A percentile compares a stretch with the other conserved stretches of the same genome.
Evolutionary conservation across 208 protist species (phyloP).

Genomic region (Strigomonas culicis): DNA sequence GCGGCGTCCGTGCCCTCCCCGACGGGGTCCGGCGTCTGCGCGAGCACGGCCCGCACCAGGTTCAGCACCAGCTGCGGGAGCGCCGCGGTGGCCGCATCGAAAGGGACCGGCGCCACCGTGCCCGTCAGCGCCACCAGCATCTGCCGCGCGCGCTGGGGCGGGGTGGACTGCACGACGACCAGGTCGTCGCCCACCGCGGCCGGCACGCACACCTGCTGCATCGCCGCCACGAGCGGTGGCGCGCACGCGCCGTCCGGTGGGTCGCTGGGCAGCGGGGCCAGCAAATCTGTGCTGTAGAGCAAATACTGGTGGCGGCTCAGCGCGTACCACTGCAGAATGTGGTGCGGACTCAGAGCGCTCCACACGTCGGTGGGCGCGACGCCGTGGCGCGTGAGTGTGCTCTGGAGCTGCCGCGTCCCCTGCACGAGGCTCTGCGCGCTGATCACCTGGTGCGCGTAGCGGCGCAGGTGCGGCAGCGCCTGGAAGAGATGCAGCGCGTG

Average conservation of each 20-base stretch:
- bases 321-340: not conserved
- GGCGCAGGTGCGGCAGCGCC: too few species aligned
- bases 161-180: constrained; percentile 51
- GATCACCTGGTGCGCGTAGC: not conserved
- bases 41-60: constrained; percentile 75
- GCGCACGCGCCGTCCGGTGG: not conserved
- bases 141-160: constrained; percentile 20
- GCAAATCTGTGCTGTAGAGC: too few species aligned
- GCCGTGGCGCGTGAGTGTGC: constrained; percentile 52
- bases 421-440: not conserved
- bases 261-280: not conserved
- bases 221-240: constrained; percentile 17
- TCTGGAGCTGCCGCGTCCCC: constrained; percentile 47
- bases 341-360: not conserved
- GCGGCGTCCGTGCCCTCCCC: constrained; percentile 29
- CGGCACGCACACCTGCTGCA: constrained; percentile 71
- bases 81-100: constrained; percentile 79
- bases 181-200: constrained; percentile 58
- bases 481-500: not conserved
- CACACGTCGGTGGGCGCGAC: constrained; percentile 12
- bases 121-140: not conserved
- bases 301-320: too few species aligned
- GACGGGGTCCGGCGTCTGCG: constrained; percentile 52
- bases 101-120: constrained; percentile 20
- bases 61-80: constrained; percentile 84